Conservation (phyloP, 371 early-diverging fungal species). For the Circinella umbellata region DNA sequence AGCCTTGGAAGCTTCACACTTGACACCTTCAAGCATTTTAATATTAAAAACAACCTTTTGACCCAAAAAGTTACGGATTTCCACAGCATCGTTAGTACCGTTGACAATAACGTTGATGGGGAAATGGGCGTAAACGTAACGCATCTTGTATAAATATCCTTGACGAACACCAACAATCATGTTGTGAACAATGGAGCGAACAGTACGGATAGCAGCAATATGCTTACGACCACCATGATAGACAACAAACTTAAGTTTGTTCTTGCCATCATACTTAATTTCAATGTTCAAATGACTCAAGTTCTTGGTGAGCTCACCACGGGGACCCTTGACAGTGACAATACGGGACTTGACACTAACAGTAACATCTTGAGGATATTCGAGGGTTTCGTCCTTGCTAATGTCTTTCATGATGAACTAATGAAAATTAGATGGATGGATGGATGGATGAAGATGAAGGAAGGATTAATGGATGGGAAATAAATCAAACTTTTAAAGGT, state of each 20-base stretch:
- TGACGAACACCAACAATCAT: conserved; percentile 99
- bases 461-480: conserved; percentile 15
- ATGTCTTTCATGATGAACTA: conserved; percentile 63
- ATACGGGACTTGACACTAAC: conserved; percentile 78
- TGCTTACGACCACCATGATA: conserved; percentile 99
- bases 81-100: conserved; percentile 82
- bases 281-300: conserved; percentile 95
- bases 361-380: conserved; percentile 76
- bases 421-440: background rate
- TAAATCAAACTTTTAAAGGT: no score
- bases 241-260: conserved; percentile 84
- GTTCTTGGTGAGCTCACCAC: conserved; percentile 90
- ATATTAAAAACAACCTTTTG: conserved; percentile 94
- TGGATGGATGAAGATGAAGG: conserved; percentile 5
- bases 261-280: conserved; percentile 70
- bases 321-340: conserved; percentile 82
- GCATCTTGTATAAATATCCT: conserved; percentile 99
- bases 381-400: conserved; percentile 79
- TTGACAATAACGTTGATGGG: conserved; percentile 98
- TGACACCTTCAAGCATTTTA: conserved; percentile 91
- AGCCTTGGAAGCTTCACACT: conserved; percentile 77
- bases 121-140: conserved; percentile 99
- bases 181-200: conserved; percentile 97
- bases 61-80: conserved; percentile 99
- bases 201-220: conserved; percentile 97